Base-by-base conservation (phyloP, 768 basidiomycete species). In the Omphalotus guepiniiformis region DNA sequence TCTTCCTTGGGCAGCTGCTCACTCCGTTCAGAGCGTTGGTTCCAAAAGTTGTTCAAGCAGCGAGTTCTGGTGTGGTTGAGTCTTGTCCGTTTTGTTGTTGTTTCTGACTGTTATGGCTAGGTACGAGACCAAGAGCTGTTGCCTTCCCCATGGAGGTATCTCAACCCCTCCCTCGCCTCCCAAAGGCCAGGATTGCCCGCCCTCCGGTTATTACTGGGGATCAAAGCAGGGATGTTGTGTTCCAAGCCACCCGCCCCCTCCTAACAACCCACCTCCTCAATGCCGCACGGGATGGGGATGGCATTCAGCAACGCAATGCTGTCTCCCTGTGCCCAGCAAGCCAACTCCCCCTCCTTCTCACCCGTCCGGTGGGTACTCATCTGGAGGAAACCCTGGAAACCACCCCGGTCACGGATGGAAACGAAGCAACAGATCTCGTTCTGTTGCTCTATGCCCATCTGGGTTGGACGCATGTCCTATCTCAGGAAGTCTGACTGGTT, bases 391-490 rank as follows among this genome's bases (percentile, higher is more conserved):
- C 21, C 36, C 52, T 36, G 57, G 57, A 30, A 18, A 59, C 36
- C 19, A 45, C 47, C 15, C 47, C 28, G 37, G 56, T 43, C 41
- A 52, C 46, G 57, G 55, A 50, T 38, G 53, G 49, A n/a, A 53
- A 52, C 40, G 54, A 11, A 16, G 55, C 16, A 51, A 55, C n/a
- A 70, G 69, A 54, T 66, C 70, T 42, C 75, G 76, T 44, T 38
- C 65, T 5, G 52, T 51, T 25, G 52, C 64, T 35, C 69, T 75
- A 49, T 85, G 83, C 72, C 82, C 82, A 13, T 55, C 56, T 36
- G 74, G 72, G 26, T 61, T 79, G 25, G 69, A 76, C 30, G 80
- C 81, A 23, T 85, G 82, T 65, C 79, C 80, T 15, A 69, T 83
- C 51, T 45, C 64, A 16, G 72, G 68, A 22, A 55, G 51, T 51